phyloP scores from a whole-genome alignment of 1,284 basidiomycete species.

The Neonothopanus nambi region DNA sequence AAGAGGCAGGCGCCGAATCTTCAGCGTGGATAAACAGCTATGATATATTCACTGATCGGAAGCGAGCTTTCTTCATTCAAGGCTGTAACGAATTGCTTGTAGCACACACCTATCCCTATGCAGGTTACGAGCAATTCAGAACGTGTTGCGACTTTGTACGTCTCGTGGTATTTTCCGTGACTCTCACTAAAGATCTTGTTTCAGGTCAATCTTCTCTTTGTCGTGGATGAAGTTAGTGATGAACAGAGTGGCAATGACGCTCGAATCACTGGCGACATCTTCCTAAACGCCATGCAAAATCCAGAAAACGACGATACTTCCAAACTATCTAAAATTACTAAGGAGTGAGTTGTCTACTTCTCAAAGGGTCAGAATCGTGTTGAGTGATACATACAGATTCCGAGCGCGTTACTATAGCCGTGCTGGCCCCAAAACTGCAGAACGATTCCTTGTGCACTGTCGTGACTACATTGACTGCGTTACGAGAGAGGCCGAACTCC shows the following conservation, averaged over 20 bases:
- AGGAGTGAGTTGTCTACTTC: slow-evolving; percentile 46
- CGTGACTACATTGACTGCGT: slow-evolving; percentile 59
- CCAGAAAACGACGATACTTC: slow-evolving; percentile 55
- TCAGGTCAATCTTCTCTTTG: slow-evolving; percentile 57
- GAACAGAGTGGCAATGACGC: slow-evolving; percentile 62
- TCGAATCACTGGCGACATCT: slow-evolving; percentile 50
- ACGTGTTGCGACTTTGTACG: slow-evolving; percentile 61
- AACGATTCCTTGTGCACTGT: slow-evolving; percentile 55
- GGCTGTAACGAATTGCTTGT: slow-evolving; percentile 63
- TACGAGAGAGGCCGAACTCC: slow-evolving; percentile 57
- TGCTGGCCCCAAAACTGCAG: slow-evolving; percentile 42
- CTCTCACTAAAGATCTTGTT: background rate
- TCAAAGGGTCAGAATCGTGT: slow-evolving; percentile 3
- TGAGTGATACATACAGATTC: slow-evolving; percentile 46
- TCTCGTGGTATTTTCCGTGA: background rate
- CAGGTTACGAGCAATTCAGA: slow-evolving; percentile 57
- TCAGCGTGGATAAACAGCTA: slow-evolving; percentile 64
- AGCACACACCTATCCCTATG: slow-evolving; percentile 62
- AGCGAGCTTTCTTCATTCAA: slow-evolving; percentile 60
- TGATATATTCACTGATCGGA: slow-evolving; percentile 58
- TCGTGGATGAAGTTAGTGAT: slow-evolving; percentile 70
- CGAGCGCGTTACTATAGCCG: slow-evolving; percentile 46
- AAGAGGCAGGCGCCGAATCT: slow-evolving; percentile 53
- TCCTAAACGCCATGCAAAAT: slow-evolving; percentile 54
- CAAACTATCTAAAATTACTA: slow-evolving; percentile 55